Evolutionary conservation across 2,329 filamentous ascomycete genomes (phyloP), one percentile per base, ranked within the genome.

Genomic region (Fusarium chuoi): DNA sequence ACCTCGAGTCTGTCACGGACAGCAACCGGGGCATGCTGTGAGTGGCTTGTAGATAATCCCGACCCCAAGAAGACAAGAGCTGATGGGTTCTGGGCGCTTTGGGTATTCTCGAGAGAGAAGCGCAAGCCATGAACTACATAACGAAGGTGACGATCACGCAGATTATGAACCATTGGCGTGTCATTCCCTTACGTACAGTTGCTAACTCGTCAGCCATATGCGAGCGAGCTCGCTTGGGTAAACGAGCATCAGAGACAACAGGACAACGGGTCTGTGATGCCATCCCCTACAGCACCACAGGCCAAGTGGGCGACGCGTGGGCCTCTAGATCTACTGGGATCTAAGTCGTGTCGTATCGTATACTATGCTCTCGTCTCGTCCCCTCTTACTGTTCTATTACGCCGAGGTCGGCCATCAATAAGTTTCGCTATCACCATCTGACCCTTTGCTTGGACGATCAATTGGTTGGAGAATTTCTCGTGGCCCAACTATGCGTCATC

Each of bases 151-250:
- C 15, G 44, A 48, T 39, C 44, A 26, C 22, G 33, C 36, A 20
- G 20, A 38, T 62, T 45, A 38, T 49, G 45, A 26, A n/a, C 18
- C 18, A 18, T 33, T 54, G 30, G 33, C 13, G 26, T 22, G 33
- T 10, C 36, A 20, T 64, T 52, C 54, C 49, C 51, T 67, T 65
- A 51, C 44, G 61, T 67, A 51, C 44, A 51, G 28, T 17, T 24
- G 36, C 42, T 38, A 22, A 46, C 26, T 44, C 48, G 63, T 64
- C 63, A 44, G 42, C 59, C 49, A 33, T 42, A 44, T 56, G 51
- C 51, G 26, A 64, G 33, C 39, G 18, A 52, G 36, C 48, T 13
- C 17, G 15, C 41, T 26, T 24, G 41, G 28, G 33, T 20, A 44
- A 44, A 57, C 55, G 51, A 65, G 60, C 45, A 36, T 65, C 60